Conservation (phyloP, 2,329 filamentous ascomycete genomes). For the Fusarium palustre region DNA sequence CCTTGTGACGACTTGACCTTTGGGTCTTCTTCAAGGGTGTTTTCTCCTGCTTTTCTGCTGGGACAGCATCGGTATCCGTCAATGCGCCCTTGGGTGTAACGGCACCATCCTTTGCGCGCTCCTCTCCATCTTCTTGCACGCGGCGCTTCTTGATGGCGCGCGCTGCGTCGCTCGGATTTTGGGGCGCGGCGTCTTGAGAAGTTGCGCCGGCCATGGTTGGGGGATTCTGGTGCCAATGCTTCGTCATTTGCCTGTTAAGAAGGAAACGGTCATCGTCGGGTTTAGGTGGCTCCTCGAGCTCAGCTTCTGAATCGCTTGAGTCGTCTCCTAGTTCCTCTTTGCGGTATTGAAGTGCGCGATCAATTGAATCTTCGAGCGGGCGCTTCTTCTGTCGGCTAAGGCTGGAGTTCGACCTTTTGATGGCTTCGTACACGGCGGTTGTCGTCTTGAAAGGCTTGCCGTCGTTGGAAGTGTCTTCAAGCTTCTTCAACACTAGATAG, state of each 20-base stretch:
- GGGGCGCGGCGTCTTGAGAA: neutral
- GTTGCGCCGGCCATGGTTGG: conserved; percentile 2
- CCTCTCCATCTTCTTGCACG: conserved; percentile 47
- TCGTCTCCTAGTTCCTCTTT: conserved; percentile 72
- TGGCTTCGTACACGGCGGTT: conserved; percentile 77
- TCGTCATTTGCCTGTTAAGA: conserved; percentile 58
- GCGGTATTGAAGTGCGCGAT: conserved; percentile 80
- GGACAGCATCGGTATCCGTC: conserved; percentile 36
- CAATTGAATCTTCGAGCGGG: conserved; percentile 85
- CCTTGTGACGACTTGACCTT: conserved; percentile 48
- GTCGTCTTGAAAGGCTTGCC: conserved; percentile 63
- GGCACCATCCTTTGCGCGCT: conserved; percentile 29
- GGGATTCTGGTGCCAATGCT: conserved; percentile 52
- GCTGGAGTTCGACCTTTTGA: conserved; percentile 88
- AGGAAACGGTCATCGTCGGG: conserved; percentile 54
- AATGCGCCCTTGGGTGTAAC: conserved; percentile 33
- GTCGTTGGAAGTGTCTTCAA: conserved; percentile 72
- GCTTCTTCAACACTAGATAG: conserved; percentile 82
- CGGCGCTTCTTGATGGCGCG: conserved; percentile 52
- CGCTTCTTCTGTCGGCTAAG: conserved; percentile 85
- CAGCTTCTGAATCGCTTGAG: conserved; percentile 64
- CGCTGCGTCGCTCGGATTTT: conserved; percentile 31
- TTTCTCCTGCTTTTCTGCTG: conserved; percentile 46
- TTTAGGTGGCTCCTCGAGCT: conserved; percentile 55
- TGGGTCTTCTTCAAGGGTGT: conserved; percentile 47